Evolutionary conservation across 2,329 filamentous ascomycete genomes (phyloP).

Genomic region (Xylariaceae sp.): DNA sequence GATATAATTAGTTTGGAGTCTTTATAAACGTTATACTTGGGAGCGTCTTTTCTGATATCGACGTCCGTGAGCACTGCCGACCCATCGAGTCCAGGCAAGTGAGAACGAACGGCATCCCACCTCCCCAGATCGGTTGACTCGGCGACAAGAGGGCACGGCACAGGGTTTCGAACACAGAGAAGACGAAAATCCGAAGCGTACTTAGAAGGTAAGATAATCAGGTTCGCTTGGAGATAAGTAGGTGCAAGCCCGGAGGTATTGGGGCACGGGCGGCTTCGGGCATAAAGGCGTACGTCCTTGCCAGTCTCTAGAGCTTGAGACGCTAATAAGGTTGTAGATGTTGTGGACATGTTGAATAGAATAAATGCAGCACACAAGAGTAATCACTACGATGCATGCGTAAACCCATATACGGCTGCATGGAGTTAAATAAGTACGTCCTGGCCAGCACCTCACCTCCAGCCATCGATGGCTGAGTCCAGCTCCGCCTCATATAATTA

Average conservation of each 20-base stretch:
- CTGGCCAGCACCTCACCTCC: background rate
- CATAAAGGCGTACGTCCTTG: slow-evolving; percentile 49
- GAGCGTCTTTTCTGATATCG: slow-evolving; percentile 64
- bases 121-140: slow-evolving; percentile 54
- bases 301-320: slow-evolving; percentile 37
- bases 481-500: background rate
- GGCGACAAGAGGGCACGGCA: slow-evolving; percentile 65
- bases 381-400: background rate
- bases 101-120: slow-evolving; percentile 46
- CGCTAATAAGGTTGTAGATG: slow-evolving; percentile 12
- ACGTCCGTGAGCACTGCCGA: slow-evolving; percentile 42
- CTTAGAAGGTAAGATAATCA: slow-evolving; percentile 62
- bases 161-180: slow-evolving; percentile 66
- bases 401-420: background rate
- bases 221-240: slow-evolving; percentile 64
- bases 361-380: background rate
- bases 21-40: slow-evolving; percentile 64
- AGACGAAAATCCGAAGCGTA: slow-evolving; percentile 64
- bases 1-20: slow-evolving; percentile 49
- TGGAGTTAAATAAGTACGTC: background rate
- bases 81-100: slow-evolving; percentile 32
- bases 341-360: slow-evolving; percentile 12
- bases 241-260: slow-evolving; percentile 62
- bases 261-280: slow-evolving; percentile 48
- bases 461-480: background rate